Evolutionary conservation across 2,329 filamentous ascomycete species (phyloP).

Genomic region (Exophiala spinifera): DNA sequence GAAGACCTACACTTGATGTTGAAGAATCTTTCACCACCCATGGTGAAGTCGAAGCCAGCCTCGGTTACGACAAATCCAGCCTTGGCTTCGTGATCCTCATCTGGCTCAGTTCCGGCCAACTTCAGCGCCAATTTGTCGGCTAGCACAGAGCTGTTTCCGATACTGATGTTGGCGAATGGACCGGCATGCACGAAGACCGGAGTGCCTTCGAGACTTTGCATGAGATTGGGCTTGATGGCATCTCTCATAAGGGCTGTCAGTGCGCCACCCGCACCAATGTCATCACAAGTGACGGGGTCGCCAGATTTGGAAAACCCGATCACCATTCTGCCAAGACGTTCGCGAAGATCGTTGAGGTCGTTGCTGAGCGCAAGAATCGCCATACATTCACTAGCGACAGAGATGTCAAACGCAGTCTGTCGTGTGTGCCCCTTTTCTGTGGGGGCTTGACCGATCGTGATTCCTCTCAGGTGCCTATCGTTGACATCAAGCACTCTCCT

Average conservation of each 20-base stretch:
- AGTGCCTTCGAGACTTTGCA: slow-evolving; percentile 96
- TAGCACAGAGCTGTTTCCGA: slow-evolving; percentile 91
- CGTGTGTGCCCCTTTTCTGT: slow-evolving; percentile 88
- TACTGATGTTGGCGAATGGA: slow-evolving; percentile 97
- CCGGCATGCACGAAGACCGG: slow-evolving; percentile 97
- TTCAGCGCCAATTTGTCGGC: slow-evolving; percentile 95
- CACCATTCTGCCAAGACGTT: slow-evolving; percentile 92
- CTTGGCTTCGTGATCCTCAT: slow-evolving; percentile 79
- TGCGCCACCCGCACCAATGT: slow-evolving; percentile 88
- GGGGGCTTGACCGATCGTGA: slow-evolving; percentile 81
- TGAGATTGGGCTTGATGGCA: slow-evolving; percentile 97
- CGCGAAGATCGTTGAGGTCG: slow-evolving; percentile 80
- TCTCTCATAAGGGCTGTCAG: slow-evolving; percentile 95
- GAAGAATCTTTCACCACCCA: slow-evolving; percentile 99
- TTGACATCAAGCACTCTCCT: slow-evolving; percentile 94
- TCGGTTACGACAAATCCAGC: slow-evolving; percentile 94
- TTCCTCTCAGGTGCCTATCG: slow-evolving; percentile 84
- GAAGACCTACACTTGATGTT: slow-evolving; percentile 99
- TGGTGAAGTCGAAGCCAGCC: slow-evolving; percentile 98
- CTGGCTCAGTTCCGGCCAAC: slow-evolving; percentile 87
- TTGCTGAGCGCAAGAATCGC: slow-evolving; percentile 94
- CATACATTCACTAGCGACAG: slow-evolving; percentile 97
- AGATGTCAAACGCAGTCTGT: slow-evolving; percentile 95
- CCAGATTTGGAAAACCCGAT: slow-evolving; percentile 81
- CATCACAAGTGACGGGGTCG: slow-evolving; percentile 92